phyloP scores from a whole-genome alignment of 306 rosid genomes.

The Casuarina glauca region DNA sequence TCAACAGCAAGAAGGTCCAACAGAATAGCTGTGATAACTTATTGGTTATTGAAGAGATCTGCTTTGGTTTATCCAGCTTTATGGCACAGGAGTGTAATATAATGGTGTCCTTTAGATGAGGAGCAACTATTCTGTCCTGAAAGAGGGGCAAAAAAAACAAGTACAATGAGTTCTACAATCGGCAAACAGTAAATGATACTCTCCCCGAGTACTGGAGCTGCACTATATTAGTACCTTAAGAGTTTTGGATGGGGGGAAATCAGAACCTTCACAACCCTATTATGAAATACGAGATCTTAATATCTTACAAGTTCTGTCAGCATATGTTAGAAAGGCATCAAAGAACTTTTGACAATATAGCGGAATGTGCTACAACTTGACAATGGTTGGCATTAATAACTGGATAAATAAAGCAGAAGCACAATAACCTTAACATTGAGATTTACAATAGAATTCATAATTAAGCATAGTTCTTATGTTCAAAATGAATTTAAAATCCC shows the following conservation, averaged over 20 bases:
- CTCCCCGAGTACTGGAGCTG: conserved; percentile 17
- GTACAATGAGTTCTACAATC: conserved; percentile 1
- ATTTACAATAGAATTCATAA: not conserved
- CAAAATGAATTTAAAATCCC: not conserved
- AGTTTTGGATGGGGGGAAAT: conserved; percentile 66
- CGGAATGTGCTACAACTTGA: too few relatives aligned
- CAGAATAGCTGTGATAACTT: conserved; percentile 47
- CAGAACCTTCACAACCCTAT: conserved; percentile 80
- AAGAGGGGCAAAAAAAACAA: not conserved
- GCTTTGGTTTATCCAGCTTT: conserved; percentile 30
- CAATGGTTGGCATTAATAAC: too few relatives aligned
- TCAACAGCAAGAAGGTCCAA: conserved; percentile 46
- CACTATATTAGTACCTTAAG: conserved; percentile 66
- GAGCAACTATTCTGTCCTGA: conserved; percentile 69
- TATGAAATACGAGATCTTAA: conserved; percentile 22
- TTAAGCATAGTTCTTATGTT: too few relatives aligned
- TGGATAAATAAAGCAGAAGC: not conserved
- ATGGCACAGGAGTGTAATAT: conserved; percentile 49
- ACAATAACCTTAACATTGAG: not conserved
- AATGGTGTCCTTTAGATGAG: conserved; percentile 68
- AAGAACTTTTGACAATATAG: too few relatives aligned
- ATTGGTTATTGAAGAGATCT: conserved; percentile 34
- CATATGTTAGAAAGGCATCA: conserved; percentile 5
- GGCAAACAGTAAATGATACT: conserved; percentile 6
- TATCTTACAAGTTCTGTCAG: not conserved